Evolutionary conservation across 495 filamentous ascomycete species (phyloP).

Genomic region (Aspergillus campestris): DNA sequence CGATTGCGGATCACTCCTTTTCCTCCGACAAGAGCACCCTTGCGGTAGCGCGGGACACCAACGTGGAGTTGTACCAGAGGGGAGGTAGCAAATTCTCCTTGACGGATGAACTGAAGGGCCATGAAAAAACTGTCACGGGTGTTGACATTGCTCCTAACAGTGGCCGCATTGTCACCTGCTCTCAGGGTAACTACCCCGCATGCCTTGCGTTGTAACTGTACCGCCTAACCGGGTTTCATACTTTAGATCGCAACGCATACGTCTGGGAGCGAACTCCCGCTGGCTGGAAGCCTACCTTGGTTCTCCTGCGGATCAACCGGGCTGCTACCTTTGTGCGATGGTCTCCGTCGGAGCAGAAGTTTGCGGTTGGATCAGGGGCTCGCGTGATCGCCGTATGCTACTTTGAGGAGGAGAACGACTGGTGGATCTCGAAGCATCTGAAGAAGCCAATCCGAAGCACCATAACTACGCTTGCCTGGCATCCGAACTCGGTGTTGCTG

Average conservation of each 20-base stretch:
- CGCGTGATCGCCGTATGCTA: constrained; percentile 96
- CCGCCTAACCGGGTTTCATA: not conserved
- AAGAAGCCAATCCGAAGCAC: constrained; percentile 98
- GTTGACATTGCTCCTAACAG: constrained; percentile 89
- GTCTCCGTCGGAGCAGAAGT: constrained; percentile 95
- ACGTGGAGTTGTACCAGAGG: constrained; percentile 78
- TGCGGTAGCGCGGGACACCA: constrained; percentile 84
- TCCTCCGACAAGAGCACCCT: constrained; percentile 82
- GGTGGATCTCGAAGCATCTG: constrained; percentile 99
- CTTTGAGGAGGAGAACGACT: constrained; percentile 98
- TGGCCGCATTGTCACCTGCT: constrained; percentile 94
- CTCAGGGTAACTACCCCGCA: constrained; percentile 57
- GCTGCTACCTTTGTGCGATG: constrained; percentile 96
- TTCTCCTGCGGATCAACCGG: constrained; percentile 93
- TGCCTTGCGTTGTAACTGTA: not conserved
- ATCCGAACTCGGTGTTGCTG: constrained; percentile 91
- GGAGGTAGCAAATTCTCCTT: constrained; percentile 70
- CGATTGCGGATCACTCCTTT: constrained; percentile 97
- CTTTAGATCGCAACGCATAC: constrained; percentile 89
- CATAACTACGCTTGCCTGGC: constrained; percentile 89
- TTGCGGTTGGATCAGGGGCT: constrained; percentile 93
- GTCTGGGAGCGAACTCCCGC: constrained; percentile 89
- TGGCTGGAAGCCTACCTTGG: constrained; percentile 95
- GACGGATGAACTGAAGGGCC: constrained; percentile 86
- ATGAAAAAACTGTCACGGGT: constrained; percentile 93